Percentiles rank a stretch among this genome's conserved stretches.
Evolutionary conservation across 768 basidiomycete genomes (phyloP).

Genomic region (Kwoniella dejecticola): DNA sequence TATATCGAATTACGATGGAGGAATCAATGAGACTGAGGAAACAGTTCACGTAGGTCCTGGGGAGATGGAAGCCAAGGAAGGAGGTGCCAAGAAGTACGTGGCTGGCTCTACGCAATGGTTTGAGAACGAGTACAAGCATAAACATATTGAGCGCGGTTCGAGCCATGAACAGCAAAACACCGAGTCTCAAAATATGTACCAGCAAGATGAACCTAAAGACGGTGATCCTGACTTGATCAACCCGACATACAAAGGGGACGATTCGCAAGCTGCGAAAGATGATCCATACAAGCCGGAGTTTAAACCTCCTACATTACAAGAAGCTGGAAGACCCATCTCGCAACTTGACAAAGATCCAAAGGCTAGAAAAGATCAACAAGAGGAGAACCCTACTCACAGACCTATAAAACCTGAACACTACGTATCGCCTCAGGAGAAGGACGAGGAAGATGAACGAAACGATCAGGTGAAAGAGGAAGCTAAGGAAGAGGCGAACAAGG

Average conservation of each 20-base stretch:
- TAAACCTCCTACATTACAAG: neutral
- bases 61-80: slow-evolving; percentile 13
- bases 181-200: neutral
- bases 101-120: slow-evolving; percentile 5
- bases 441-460: slow-evolving; percentile 6
- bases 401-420: neutral
- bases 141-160: slow-evolving; percentile 3
- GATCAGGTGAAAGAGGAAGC: neutral
- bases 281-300: slow-evolving; percentile 7
- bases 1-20: neutral
- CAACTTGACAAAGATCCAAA: slow-evolving; percentile 13
- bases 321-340: slow-evolving; percentile 3
- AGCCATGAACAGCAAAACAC: neutral
- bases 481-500: neutral
- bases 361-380: slow-evolving; percentile 1
- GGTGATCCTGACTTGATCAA: slow-evolving; percentile 7
- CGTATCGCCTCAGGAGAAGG: neutral
- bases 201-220: neutral
- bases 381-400: neutral
- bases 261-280: neutral
- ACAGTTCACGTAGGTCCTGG: slow-evolving; percentile 6
- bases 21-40: slow-evolving; percentile 3
- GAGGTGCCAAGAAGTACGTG: slow-evolving; percentile 4
- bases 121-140: neutral
- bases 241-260: slow-evolving; percentile 4